These are phyloP conservation scores for Flaveria robusta DNA, from an alignment of 129 eudicot genomes.

Conservation along the genomic window DNA sequence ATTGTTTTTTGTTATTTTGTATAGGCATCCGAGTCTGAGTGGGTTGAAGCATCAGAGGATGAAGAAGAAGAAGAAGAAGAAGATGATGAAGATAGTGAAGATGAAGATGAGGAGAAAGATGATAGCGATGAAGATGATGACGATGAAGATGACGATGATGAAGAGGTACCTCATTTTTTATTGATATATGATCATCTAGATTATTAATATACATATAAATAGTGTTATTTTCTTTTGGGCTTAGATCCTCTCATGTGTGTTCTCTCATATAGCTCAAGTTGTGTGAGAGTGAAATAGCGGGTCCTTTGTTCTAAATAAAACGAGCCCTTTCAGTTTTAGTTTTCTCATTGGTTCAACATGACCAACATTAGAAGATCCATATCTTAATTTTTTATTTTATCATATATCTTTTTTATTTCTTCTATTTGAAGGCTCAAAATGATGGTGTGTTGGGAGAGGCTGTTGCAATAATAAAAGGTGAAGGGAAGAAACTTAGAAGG, in stretches of 20 bases:
- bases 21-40: conserved; percentile 95
- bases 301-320: neutral
- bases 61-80: conserved; percentile 62
- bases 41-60: conserved; percentile 95
- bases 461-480: conserved; percentile 86
- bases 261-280: neutral
- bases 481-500: conserved; percentile 79
- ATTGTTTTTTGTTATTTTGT: neutral
- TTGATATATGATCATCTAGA: conserved; percentile 11
- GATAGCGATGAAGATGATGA: conserved; percentile 62
- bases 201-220: neutral
- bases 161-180: conserved; percentile 47
- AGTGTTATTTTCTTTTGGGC: neutral
- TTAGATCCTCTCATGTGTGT: neutral
- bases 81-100: conserved; percentile 46
- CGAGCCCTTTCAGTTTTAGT: neutral
- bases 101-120: conserved; percentile 46
- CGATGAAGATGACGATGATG: conserved; percentile 41
- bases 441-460: conserved; percentile 77
- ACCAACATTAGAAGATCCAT: neutral
- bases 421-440: conserved; percentile 48
- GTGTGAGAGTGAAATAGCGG: neutral
- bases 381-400: neutral
- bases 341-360: neutral
- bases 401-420: neutral